Conservation (phyloP, 2,329 filamentous ascomycete species). For the Canariomyces notabilis region DNA sequence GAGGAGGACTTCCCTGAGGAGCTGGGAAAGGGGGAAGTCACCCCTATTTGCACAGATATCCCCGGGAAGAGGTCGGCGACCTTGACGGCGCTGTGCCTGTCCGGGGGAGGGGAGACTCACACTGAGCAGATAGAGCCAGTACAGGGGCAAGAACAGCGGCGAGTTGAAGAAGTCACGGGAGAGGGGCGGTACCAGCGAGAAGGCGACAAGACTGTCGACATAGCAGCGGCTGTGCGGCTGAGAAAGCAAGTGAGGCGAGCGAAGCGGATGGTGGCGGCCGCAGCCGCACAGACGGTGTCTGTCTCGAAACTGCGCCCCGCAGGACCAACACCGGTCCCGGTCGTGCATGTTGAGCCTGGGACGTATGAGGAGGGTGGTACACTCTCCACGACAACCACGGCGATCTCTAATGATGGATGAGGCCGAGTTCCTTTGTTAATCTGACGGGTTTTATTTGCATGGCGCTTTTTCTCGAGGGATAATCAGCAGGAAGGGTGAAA, state of each 20-base stretch:
- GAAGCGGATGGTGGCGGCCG: neutral
- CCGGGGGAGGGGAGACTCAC: neutral
- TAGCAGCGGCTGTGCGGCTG: constrained; percentile 28
- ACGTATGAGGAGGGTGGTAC: neutral
- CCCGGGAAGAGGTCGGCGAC: constrained; percentile 2
- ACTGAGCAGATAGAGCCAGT: neutral
- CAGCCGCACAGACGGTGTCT: constrained; percentile 12
- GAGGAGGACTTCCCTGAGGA: neutral
- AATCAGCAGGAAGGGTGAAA: too few relatives aligned
- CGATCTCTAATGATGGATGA: too few relatives aligned
- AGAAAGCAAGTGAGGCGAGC: constrained; percentile 31
- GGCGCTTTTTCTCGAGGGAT: too few relatives aligned
- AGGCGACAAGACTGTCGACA: constrained; percentile 22
- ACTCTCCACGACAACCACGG: too few relatives aligned
- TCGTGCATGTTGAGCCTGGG: neutral
- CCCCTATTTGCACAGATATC: neutral
- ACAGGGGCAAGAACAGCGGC: constrained; percentile 1
- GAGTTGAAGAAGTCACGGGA: constrained; percentile 2
- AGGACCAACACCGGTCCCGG: constrained; percentile 1
- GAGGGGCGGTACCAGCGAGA: constrained; percentile 17
- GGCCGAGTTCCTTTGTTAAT: too few relatives aligned
- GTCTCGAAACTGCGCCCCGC: constrained; percentile 5
- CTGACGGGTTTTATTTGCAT: too few relatives aligned
- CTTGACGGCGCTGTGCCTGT: constrained; percentile 13
- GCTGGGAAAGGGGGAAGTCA: neutral